Conservation (phyloP, 805 yeast species). For the Candida maris region DNA sequence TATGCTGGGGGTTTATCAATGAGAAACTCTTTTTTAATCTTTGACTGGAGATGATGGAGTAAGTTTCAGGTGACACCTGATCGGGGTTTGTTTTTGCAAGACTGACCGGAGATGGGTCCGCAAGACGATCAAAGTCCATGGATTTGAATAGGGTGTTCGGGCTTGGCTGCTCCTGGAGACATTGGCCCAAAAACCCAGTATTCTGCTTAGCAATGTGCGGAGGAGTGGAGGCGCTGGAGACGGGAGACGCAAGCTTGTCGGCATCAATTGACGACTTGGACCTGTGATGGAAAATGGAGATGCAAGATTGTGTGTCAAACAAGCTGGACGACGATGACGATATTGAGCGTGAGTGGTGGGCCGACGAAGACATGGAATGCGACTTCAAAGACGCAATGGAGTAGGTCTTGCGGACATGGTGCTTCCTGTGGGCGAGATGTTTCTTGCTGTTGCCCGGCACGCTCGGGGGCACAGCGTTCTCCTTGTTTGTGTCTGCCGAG, state of each 20-base stretch:
- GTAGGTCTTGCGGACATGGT: slow-evolving; percentile 11
- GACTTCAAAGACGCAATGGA: slow-evolving; percentile 19
- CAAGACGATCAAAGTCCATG: slow-evolving; percentile 5
- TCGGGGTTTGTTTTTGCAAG: not conserved
- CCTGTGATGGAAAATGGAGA: slow-evolving; percentile 14
- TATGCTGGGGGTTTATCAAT: slow-evolving; percentile 20
- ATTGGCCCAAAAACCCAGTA: not conserved
- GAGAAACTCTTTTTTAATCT: slow-evolving; percentile 24
- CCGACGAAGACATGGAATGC: slow-evolving; percentile 17
- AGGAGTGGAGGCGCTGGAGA: slow-evolving; percentile 2
- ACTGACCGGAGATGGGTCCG: slow-evolving; percentile 6
- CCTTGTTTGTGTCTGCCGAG: slow-evolving; percentile 13
- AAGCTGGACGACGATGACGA: slow-evolving; percentile 17
- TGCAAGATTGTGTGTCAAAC: slow-evolving; percentile 2
- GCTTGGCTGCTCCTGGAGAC: not conserved
- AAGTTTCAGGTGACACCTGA: slow-evolving; percentile 21
- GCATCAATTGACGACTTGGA: slow-evolving; percentile 12
- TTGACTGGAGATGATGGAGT: slow-evolving; percentile 16
- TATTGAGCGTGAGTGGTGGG: slow-evolving; percentile 19
- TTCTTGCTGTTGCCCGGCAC: slow-evolving; percentile 7
- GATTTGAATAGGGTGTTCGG: slow-evolving; percentile 4
- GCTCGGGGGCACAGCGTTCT: slow-evolving; percentile 4
- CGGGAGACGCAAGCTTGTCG: not conserved
- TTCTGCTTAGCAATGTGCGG: not conserved
- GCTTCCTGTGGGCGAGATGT: slow-evolving; percentile 9